Percentiles rank a stretch among this genome's conserved stretches.
Evolutionary conservation across 1,284 basidiomycete genomes (phyloP).

Genomic region (Stereum hirsutum): DNA sequence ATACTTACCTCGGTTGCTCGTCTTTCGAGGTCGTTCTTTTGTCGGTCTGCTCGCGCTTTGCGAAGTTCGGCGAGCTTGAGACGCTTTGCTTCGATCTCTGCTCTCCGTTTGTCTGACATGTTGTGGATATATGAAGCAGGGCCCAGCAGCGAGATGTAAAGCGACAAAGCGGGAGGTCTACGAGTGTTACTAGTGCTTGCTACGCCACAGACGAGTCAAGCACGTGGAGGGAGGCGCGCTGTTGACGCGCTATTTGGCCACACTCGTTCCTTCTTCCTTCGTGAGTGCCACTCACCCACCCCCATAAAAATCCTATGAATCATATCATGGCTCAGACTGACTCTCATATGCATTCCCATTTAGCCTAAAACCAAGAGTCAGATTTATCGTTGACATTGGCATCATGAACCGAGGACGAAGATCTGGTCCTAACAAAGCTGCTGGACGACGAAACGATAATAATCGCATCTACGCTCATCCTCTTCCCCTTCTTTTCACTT

Average conservation of each 20-base stretch:
- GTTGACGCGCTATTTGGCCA: constrained; percentile 16
- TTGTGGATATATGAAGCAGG: too few species aligned
- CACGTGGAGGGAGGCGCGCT: constrained; percentile 10
- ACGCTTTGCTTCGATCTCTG: constrained; percentile 90
- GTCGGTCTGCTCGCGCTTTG: constrained; percentile 61
- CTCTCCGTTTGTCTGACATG: constrained; percentile 41
- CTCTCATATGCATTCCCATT: too few species aligned
- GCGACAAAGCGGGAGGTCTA: background rate
- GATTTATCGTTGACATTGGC: background rate
- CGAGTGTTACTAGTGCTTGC: background rate
- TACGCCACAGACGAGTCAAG: background rate
- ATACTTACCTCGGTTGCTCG: constrained; percentile 29
- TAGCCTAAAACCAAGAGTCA: too few species aligned
- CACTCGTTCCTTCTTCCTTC: background rate
- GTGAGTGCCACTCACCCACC: background rate
- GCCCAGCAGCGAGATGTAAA: background rate
- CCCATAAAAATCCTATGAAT: too few species aligned
- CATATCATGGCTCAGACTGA: too few species aligned
- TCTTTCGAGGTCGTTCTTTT: constrained; percentile 48
- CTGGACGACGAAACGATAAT: constrained; percentile 47
- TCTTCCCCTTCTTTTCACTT: constrained; percentile 48
- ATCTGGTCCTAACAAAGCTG: constrained; percentile 30
- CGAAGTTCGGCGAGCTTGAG: constrained; percentile 82
- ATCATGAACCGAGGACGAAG: background rate
- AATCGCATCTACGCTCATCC: constrained; percentile 59